Evolutionary conservation across 1,139 yeast species (phyloP).

Genomic region (Pneumocystis carinii): DNA sequence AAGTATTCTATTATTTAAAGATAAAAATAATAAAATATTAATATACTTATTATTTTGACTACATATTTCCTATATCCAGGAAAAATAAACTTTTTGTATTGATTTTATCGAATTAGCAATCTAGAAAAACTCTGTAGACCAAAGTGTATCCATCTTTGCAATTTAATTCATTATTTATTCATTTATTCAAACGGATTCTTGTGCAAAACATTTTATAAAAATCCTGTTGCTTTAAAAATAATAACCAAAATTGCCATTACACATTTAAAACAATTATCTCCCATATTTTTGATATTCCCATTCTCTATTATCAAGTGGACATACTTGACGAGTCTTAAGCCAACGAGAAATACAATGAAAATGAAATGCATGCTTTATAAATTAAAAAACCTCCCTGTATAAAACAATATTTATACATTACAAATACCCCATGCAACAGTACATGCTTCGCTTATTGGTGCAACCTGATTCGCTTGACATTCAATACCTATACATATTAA

Average conservation of each 20-base stretch:
- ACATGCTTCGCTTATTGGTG: conserved; percentile 60
- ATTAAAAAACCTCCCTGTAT: not conserved
- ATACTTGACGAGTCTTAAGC: conserved; percentile 92
- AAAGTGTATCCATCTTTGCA: not conserved
- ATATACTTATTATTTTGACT: too few species aligned
- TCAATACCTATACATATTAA: conserved; percentile 37
- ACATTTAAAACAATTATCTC: not conserved
- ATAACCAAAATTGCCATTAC: conserved; percentile 6
- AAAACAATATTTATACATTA: conserved; percentile 34
- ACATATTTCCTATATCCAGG: too few species aligned
- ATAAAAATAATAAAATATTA: too few species aligned
- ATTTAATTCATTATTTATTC: not conserved
- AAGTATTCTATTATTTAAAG: too few species aligned
- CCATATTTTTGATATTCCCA: conserved; percentile 34
- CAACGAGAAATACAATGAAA: conserved; percentile 92
- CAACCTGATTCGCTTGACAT: conserved; percentile 72
- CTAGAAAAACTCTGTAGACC: too few species aligned
- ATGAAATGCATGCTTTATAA: conserved; percentile 57
- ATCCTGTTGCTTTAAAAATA: conserved; percentile 1
- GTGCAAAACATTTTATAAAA: not conserved
- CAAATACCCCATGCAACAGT: conserved; percentile 96
- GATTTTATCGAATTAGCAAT: too few species aligned
- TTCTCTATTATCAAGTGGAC: conserved; percentile 90
- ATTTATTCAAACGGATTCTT: not conserved
- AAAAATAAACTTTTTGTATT: too few species aligned